phyloP scores from a whole-genome alignment of 2,329 filamentous ascomycete genomes.

The Cladophialophora yegresii region DNA sequence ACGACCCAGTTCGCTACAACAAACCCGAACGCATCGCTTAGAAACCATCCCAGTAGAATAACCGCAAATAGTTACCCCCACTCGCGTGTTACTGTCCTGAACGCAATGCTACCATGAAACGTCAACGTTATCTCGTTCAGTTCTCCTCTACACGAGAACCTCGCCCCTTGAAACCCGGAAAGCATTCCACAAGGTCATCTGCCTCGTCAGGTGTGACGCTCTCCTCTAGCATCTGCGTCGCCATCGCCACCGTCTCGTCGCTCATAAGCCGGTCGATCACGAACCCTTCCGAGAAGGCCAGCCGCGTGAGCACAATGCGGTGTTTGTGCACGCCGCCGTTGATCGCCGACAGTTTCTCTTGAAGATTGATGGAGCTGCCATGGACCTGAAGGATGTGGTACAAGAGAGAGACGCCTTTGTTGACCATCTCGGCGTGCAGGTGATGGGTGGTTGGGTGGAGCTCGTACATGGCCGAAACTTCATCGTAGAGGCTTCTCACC shows the following conservation, averaged over 20 bases:
- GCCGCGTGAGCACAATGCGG: slow-evolving; percentile 72
- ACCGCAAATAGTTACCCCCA: neutral
- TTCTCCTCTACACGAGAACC: slow-evolving; percentile 25
- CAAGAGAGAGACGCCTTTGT: slow-evolving; percentile 61
- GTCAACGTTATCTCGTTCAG: neutral
- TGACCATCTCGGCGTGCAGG: slow-evolving; percentile 57
- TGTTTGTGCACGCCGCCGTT: slow-evolving; percentile 79
- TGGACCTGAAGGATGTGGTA: slow-evolving; percentile 54
- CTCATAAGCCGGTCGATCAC: slow-evolving; percentile 76
- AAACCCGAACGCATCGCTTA: neutral
- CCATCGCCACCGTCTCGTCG: slow-evolving; percentile 75
- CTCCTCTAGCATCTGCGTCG: slow-evolving; percentile 77
- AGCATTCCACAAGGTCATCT: slow-evolving; percentile 58
- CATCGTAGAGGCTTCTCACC: slow-evolving; percentile 73
- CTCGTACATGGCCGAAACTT: slow-evolving; percentile 64
- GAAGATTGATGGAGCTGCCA: slow-evolving; percentile 65
- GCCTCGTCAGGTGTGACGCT: slow-evolving; percentile 78
- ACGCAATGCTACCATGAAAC: neutral
- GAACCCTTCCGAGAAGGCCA: slow-evolving; percentile 82
- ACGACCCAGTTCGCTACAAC: neutral
- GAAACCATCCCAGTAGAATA: neutral
- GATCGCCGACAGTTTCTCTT: slow-evolving; percentile 68
- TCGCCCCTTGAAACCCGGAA: slow-evolving; percentile 40
- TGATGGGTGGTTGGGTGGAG: slow-evolving; percentile 47
- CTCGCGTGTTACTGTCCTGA: too few relatives aligned